These are phyloP conservation scores for Cryptosporidium felis DNA, from an alignment of 169 alveolate species.

Conservation along the genomic window DNA sequence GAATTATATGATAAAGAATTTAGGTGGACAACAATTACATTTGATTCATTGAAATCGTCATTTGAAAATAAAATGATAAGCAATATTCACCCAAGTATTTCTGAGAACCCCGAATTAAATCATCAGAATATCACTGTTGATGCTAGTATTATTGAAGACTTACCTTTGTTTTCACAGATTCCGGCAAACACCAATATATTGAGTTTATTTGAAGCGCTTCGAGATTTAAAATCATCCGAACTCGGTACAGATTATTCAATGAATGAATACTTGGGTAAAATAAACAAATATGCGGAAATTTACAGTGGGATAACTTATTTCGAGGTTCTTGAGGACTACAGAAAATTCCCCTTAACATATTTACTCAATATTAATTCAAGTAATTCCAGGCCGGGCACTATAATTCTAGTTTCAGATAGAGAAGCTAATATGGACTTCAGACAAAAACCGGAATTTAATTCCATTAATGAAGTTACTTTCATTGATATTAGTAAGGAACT, in stretches of 20 bases:
- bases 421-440: not conserved
- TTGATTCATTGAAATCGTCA: constrained; percentile 8
- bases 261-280: constrained; percentile 38
- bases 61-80: not conserved
- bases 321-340: constrained; percentile 26
- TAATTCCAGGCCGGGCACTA: not conserved
- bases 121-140: not conserved
- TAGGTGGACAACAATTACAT: constrained; percentile 48
- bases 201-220: constrained; percentile 17
- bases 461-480: not conserved
- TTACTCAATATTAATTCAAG: constrained; percentile 5
- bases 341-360: constrained; percentile 48
- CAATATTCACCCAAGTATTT: not conserved
- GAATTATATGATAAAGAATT: constrained; percentile 4
- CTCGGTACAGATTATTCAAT: not conserved
- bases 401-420: constrained; percentile 1
- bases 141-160: constrained; percentile 8
- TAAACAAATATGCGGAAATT: constrained; percentile 25
- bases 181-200: constrained; percentile 50
- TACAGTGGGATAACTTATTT: constrained; percentile 26
- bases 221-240: constrained; percentile 19
- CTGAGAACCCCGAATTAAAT: not conserved
- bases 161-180: constrained; percentile 36
- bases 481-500: constrained; percentile 50
- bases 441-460: not conserved